Evolutionary conservation across 257 asterid species (phyloP).

Genomic region (Solanum appendiculatum): DNA sequence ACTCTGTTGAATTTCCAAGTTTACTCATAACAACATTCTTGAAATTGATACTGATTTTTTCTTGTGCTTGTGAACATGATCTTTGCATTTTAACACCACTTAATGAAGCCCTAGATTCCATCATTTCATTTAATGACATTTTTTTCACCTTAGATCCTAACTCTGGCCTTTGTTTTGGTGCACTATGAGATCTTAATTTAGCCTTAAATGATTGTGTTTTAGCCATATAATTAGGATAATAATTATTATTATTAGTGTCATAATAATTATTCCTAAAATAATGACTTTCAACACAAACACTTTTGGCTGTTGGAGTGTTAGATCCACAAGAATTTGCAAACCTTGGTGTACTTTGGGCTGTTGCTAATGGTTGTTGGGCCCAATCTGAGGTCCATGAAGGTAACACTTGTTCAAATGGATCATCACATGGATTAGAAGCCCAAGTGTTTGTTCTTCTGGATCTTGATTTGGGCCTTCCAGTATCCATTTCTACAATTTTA

Average conservation of each 20-base stretch:
- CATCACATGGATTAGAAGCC: conserved; percentile 24
- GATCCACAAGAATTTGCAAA: conserved; percentile 21
- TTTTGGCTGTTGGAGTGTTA: conserved; percentile 31
- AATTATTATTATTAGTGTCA: background rate
- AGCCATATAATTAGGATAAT: conserved; percentile 67
- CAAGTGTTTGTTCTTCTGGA: conserved; percentile 39
- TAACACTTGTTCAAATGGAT: conserved; percentile 6
- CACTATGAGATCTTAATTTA: conserved; percentile 65
- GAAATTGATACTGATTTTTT: conserved; percentile 34
- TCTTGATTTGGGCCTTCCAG: conserved; percentile 48
- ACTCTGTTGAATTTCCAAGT: conserved; percentile 37
- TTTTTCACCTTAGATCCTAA: conserved; percentile 24
- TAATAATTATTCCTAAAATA: conserved; percentile 11
- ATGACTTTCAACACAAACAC: conserved; percentile 27
- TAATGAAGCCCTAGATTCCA: conserved; percentile 52
- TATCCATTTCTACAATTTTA: conserved; percentile 74
- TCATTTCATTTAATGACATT: conserved; percentile 35
- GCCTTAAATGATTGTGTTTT: conserved; percentile 72
- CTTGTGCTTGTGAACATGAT: conserved; percentile 55
- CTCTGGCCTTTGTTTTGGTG: conserved; percentile 73
- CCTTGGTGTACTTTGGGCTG: conserved; percentile 72
- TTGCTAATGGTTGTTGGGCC: conserved; percentile 1
- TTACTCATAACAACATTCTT: conserved; percentile 52
- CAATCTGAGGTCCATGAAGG: conserved; percentile 8
- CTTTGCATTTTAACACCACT: conserved; percentile 69